Conservation (phyloP, 345 rosid species). For the Pelargonium nanum region DNA sequence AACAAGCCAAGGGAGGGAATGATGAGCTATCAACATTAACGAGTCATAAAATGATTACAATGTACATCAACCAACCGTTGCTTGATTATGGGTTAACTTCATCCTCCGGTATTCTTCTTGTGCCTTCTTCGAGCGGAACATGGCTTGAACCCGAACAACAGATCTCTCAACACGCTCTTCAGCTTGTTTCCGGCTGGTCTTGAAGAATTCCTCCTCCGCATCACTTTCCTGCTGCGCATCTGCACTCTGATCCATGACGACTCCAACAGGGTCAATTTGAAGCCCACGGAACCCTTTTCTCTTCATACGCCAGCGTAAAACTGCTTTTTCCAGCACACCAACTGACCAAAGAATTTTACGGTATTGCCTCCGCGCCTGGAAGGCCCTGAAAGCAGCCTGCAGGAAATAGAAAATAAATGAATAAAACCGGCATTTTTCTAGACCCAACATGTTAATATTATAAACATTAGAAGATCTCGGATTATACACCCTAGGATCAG, state of each 20-base stretch:
- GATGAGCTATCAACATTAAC: background rate
- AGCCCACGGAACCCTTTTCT: constrained; percentile 80
- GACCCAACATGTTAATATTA: too few species aligned
- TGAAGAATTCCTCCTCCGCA: constrained; percentile 61
- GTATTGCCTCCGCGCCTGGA: constrained; percentile 71
- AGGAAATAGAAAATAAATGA: constrained; percentile 12
- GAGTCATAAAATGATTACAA: background rate
- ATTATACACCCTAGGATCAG: background rate
- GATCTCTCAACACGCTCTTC: constrained; percentile 86
- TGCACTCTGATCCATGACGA: constrained; percentile 1
- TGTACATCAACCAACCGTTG: constrained; percentile 36
- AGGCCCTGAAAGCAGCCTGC: constrained; percentile 87
- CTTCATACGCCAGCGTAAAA: constrained; percentile 81
- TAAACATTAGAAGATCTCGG: too few species aligned
- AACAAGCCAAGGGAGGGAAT: background rate
- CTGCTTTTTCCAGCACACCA: constrained; percentile 84
- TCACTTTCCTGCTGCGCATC: constrained; percentile 31
- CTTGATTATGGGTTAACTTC: constrained; percentile 55
- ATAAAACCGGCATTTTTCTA: background rate
- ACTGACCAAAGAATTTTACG: constrained; percentile 80
- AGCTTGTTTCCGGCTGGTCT: constrained; percentile 68
- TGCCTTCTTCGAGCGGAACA: constrained; percentile 95
- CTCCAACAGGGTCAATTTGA: constrained; percentile 34
- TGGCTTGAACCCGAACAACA: constrained; percentile 72
- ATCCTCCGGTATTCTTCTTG: constrained; percentile 79